These are phyloP conservation scores for Handroanthus guayacan DNA, from an alignment of 257 asterid genomes.

Conservation along the genomic window DNA sequence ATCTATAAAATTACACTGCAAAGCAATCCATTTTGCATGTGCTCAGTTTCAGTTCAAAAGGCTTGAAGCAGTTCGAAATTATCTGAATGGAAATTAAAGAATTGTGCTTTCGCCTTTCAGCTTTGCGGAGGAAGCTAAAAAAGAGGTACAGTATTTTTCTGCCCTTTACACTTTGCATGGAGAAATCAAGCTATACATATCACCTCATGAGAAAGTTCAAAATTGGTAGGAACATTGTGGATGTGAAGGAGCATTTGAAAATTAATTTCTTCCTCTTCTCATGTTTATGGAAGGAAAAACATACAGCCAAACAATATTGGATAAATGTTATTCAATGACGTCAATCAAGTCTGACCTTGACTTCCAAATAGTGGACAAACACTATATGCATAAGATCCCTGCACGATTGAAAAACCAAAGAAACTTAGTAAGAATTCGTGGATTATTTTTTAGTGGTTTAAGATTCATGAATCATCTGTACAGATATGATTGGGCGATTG, in stretches of 20 bases:
- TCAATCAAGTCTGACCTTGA: slow-evolving; percentile 69
- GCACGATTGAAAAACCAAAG: slow-evolving; percentile 44
- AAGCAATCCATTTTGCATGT: slow-evolving; percentile 24
- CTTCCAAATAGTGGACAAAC: slow-evolving; percentile 98
- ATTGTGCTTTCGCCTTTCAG: slow-evolving; percentile 6
- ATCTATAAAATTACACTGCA: slow-evolving; percentile 20
- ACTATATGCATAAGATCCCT: slow-evolving; percentile 98
- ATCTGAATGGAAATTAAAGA: slow-evolving; percentile 19
- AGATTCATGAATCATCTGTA: slow-evolving; percentile 14
- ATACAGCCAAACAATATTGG: slow-evolving; percentile 3
- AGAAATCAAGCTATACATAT: slow-evolving; percentile 22
- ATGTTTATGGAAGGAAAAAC: not conserved
- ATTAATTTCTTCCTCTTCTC: slow-evolving; percentile 15
- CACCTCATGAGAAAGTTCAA: slow-evolving; percentile 20
- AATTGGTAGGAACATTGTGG: slow-evolving; percentile 14
- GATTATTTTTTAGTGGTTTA: slow-evolving; percentile 5
- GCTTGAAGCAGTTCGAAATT: slow-evolving; percentile 29
- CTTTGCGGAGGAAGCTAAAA: slow-evolving; percentile 18
- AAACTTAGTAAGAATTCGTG: slow-evolving; percentile 44
- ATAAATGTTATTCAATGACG: slow-evolving; percentile 2
- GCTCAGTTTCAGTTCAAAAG: slow-evolving; percentile 21
- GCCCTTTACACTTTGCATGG: slow-evolving; percentile 14
- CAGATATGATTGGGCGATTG: slow-evolving; percentile 15
- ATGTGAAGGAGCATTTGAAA: slow-evolving; percentile 15
- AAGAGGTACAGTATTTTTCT: not conserved